Evolutionary conservation across 495 filamentous ascomycete species (phyloP), one percentile per base, ranked within the genome.

Genomic region (Penicillium diatomitis): DNA sequence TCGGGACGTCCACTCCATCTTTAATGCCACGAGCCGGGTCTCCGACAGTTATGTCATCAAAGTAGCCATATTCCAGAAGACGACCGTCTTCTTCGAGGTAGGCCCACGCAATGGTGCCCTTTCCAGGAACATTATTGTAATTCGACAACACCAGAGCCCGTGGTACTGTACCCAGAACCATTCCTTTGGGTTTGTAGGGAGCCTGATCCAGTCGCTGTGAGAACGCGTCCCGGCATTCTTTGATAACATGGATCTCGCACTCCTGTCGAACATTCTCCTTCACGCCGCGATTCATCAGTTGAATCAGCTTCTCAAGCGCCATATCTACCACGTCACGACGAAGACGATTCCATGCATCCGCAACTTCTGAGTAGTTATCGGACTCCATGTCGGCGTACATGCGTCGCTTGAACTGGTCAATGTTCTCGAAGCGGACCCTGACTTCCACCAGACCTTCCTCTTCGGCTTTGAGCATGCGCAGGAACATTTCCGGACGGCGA

Each of bases 391-490:
- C 83, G n/a, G 72, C 70, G 60, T 88, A 85, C 2, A 97, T 76
- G 39, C 82, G 77, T 36, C 79, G 74, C 41, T 79, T 81, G 71
- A 95, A 88, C 32, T 82, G 72, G 6, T 82, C 75, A 51, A 86
- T 81, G 47, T 86, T 80, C 54, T 88, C 81, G 46, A 96, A 74
- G 10, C 79, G 75, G 29, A 96, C 75, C 46, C 77, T 78, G 20
- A 98, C 84, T 41, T 96, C 88, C 20, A 97, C 76, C 2, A 97
- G 67, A 3, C 90, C 89, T 60, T 97, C 92, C 55, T 88, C 83
- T 66, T 98, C 92, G 4, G 92, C 92, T 62, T 88, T 92, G 60
- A 97, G 81, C 92, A 98, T 98, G 62, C 87, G 85, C 10, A 98
- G 69, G 58, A 87, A 97, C 41, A 94, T 76, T 54, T 95, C 91